Conservation (phyloP, 345 rosid species). For the Anacardium occidentale region DNA sequence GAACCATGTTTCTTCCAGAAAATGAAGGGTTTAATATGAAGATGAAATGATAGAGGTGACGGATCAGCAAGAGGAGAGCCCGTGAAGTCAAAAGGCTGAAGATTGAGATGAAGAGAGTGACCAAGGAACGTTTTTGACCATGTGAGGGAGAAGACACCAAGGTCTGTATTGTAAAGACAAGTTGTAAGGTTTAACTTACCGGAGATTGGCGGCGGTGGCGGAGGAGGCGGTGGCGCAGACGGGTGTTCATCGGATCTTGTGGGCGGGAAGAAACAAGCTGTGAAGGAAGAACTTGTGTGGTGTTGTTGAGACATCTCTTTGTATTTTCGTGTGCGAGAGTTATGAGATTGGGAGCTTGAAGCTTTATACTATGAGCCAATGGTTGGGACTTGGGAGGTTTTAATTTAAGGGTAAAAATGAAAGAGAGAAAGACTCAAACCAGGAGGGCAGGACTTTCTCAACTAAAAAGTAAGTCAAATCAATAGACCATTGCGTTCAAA, state of each 20-base stretch:
- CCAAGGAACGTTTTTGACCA: constrained; percentile 80
- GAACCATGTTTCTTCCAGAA: constrained; percentile 87
- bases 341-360: not conserved
- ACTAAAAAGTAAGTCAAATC: not conserved
- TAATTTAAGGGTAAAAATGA: not conserved
- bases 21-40: constrained; percentile 59
- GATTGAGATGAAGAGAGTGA: constrained; percentile 74
- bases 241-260: constrained; percentile 19
- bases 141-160: constrained; percentile 79
- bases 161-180: constrained; percentile 68
- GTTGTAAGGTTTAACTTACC: constrained; percentile 63
- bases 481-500: not conserved
- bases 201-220: constrained; percentile 23
- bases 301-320: constrained; percentile 47
- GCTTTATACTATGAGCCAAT: not conserved
- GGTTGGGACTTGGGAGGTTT: not conserved
- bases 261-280: constrained; percentile 51
- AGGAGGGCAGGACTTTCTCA: not conserved
- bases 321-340: not conserved
- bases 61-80: constrained; percentile 41
- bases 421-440: not conserved
- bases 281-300: constrained; percentile 37
- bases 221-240: constrained; percentile 22
- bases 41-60: constrained; percentile 60
- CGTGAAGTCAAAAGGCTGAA: constrained; percentile 49